Conservation (phyloP, 768 basidiomycete species). For the Strobilomyces confusus region DNA sequence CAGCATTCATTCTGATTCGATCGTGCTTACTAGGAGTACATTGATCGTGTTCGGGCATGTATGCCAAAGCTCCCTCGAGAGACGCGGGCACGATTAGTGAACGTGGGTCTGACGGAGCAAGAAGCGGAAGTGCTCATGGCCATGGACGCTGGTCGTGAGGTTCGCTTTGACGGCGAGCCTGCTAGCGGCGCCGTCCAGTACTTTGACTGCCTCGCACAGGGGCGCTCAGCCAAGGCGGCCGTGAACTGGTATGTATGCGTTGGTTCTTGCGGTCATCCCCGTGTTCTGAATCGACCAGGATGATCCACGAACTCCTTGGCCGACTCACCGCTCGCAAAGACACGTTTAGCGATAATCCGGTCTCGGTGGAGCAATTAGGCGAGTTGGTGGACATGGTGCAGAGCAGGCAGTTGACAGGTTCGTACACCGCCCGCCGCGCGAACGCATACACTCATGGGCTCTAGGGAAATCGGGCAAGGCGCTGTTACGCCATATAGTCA, state of each 20-base stretch:
- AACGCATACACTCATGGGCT: neutral
- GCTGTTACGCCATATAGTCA: too few relatives aligned
- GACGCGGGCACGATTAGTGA: constrained; percentile 54
- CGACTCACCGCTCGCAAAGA: constrained; percentile 59
- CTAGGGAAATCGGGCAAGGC: constrained; percentile 74
- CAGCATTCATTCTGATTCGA: neutral
- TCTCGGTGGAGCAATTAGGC: constrained; percentile 65
- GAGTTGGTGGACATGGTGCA: constrained; percentile 76
- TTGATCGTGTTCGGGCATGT: constrained; percentile 44
- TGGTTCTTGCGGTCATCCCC: neutral
- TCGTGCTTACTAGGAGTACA: constrained; percentile 48
- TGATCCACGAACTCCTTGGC: constrained; percentile 84
- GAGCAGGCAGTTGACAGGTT: constrained; percentile 64
- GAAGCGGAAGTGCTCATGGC: constrained; percentile 75
- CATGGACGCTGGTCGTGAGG: constrained; percentile 62
- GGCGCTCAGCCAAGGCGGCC: constrained; percentile 63
- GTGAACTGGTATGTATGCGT: constrained; percentile 73
- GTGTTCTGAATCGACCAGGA: constrained; percentile 44
- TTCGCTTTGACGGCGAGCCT: constrained; percentile 56
- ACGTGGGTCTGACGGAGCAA: constrained; percentile 50
- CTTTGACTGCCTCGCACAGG: constrained; percentile 65
- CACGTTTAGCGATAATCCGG: constrained; percentile 55
- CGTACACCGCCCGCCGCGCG: neutral
- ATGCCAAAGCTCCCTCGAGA: constrained; percentile 79
- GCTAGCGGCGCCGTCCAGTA: constrained; percentile 61